Conservation (phyloP, 345 rosid species). For the Melastoma malabathricum region DNA sequence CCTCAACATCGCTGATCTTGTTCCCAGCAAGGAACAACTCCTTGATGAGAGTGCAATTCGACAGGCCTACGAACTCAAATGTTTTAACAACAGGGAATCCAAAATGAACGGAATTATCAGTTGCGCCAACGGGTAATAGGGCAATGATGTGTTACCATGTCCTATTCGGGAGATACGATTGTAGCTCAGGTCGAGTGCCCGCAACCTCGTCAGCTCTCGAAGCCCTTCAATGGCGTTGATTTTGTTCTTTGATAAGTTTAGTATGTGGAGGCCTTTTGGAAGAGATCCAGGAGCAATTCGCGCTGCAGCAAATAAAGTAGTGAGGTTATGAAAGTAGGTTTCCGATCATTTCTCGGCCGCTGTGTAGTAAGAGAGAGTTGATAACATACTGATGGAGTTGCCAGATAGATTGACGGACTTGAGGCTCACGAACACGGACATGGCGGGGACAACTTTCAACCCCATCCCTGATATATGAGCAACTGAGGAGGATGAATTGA, state of each 20-base stretch:
- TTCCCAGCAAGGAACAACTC: slow-evolving; percentile 85
- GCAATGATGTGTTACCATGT: slow-evolving; percentile 37
- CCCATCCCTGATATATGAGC: slow-evolving; percentile 74
- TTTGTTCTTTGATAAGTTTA: slow-evolving; percentile 77
- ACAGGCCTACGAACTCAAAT: slow-evolving; percentile 38
- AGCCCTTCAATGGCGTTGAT: slow-evolving; percentile 72
- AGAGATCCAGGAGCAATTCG: slow-evolving; percentile 55
- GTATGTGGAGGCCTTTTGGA: slow-evolving; percentile 74
- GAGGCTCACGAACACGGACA: slow-evolving; percentile 60
- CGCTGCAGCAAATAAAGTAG: slow-evolving; percentile 27
- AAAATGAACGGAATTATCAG: not conserved
- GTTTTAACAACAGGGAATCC: not conserved
- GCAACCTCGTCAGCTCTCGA: slow-evolving; percentile 62
- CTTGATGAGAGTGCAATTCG: slow-evolving; percentile 72
- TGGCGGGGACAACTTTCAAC: slow-evolving; percentile 65
- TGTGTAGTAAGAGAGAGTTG: not conserved
- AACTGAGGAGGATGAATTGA: slow-evolving; percentile 70
- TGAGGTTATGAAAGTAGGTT: not conserved
- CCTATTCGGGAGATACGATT: slow-evolving; percentile 83
- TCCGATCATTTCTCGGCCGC: no score
- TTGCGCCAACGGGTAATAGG: not conserved
- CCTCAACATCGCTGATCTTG: slow-evolving; percentile 78
- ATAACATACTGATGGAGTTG: slow-evolving; percentile 62
- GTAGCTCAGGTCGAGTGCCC: slow-evolving; percentile 77
- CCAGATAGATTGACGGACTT: slow-evolving; percentile 65